phyloP scores from a whole-genome alignment of 2,329 filamentous ascomycete genomes.

The Aspergillus fructus region DNA sequence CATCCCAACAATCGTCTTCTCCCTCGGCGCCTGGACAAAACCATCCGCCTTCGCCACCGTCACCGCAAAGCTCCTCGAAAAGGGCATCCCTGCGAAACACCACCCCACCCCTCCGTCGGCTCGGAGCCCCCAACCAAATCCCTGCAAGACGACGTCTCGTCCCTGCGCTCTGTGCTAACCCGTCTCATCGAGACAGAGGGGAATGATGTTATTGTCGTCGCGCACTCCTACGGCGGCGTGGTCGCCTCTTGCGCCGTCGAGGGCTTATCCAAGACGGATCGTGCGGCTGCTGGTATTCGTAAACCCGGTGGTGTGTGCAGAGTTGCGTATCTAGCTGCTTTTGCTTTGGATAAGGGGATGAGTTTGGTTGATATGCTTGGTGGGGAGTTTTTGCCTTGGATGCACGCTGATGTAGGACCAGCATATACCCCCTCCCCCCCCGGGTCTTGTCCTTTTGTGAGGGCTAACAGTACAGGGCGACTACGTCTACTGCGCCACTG shows the following conservation, averaged over 20 bases:
- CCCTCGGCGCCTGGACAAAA: conserved; percentile 43
- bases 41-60: conserved; percentile 32
- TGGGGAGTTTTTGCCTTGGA: conserved; percentile 19
- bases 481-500: conserved; percentile 13
- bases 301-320: conserved; percentile 24
- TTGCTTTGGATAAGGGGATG: conserved; percentile 34
- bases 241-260: conserved; percentile 29
- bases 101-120: conserved; percentile 28
- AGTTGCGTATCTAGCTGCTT: conserved; percentile 34
- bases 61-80: conserved; percentile 27
- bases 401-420: conserved; percentile 17
- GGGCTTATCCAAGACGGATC: conserved; percentile 25
- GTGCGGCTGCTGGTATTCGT: background rate
- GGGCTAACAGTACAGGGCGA: conserved; percentile 10
- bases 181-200: conserved; percentile 26
- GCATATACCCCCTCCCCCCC: too few species aligned
- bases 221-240: conserved; percentile 37
- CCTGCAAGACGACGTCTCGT: conserved; percentile 36
- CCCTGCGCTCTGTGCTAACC: conserved; percentile 14
- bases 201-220: conserved; percentile 25
- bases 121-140: conserved; percentile 33
- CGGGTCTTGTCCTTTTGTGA: too few species aligned
- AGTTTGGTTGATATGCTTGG: conserved; percentile 30
- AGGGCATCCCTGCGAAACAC: conserved; percentile 33
- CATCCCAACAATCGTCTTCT: conserved; percentile 35